Evolutionary conservation across 164 flowering plant genomes (phyloP).

Genomic region (Magnolia kwangsiensis): DNA sequence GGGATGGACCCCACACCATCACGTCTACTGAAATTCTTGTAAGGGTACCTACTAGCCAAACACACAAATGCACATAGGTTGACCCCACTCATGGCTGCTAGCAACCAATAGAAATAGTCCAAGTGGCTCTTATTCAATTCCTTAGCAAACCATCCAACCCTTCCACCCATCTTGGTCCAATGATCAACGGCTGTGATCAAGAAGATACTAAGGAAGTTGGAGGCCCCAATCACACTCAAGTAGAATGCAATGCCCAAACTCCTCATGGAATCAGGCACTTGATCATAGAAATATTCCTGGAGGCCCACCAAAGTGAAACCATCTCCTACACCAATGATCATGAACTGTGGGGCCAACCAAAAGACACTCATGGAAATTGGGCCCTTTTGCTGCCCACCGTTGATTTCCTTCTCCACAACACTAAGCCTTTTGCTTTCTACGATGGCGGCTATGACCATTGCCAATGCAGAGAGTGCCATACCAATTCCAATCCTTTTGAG

Average conservation of each 20-base stretch:
- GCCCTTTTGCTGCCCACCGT: not conserved
- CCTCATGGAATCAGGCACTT: constrained; percentile 68
- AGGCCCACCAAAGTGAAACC: constrained; percentile 62
- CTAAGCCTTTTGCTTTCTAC: constrained; percentile 46
- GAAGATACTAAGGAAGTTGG: constrained; percentile 52
- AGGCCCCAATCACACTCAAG: constrained; percentile 54
- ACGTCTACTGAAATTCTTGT: constrained; percentile 38
- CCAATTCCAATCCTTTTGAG: constrained; percentile 70
- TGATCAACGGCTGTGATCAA: constrained; percentile 46
- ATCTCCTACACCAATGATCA: constrained; percentile 53
- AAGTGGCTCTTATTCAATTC: constrained; percentile 51
- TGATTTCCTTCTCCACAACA: constrained; percentile 9
- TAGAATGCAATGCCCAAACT: constrained; percentile 68
- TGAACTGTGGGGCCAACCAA: constrained; percentile 64
- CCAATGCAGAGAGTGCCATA: constrained; percentile 32
- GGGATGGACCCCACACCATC: not conserved
- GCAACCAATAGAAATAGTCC: constrained; percentile 67
- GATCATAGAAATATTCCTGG: constrained; percentile 73
- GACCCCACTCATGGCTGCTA: constrained; percentile 36
- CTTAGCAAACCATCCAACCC: constrained; percentile 57
- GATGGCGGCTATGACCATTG: constrained; percentile 48
- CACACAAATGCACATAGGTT: constrained; percentile 36
- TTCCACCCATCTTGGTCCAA: constrained; percentile 25
- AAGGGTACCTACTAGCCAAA: constrained; percentile 46
- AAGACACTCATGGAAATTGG: constrained; percentile 44